A percentile compares a stretch with the other conserved stretches of the same genome.
Evolutionary conservation across 495 filamentous ascomycete species (phyloP).

Genomic region (Xeromyces bisporus): DNA sequence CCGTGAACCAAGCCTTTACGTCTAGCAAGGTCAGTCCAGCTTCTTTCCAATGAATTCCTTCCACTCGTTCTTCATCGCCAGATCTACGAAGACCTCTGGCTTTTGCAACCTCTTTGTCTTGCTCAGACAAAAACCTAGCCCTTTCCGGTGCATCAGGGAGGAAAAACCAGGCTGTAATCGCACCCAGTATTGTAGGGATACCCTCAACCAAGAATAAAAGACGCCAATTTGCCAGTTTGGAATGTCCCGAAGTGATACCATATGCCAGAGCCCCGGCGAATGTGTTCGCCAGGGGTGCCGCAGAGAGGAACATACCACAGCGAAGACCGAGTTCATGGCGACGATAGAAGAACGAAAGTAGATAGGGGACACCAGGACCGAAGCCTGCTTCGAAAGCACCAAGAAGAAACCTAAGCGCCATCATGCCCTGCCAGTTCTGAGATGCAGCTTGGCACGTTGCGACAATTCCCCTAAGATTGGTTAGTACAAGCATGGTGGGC

Average conservation of each 20-base stretch:
- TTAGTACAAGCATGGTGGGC: not conserved
- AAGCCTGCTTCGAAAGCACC: conserved; percentile 51
- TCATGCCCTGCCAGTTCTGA: conserved; percentile 44
- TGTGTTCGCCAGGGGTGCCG: conserved; percentile 64
- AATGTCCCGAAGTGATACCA: conserved; percentile 57
- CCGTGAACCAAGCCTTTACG: conserved; percentile 41
- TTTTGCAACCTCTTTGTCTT: conserved; percentile 53
- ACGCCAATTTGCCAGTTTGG: conserved; percentile 56
- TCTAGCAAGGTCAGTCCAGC: conserved; percentile 39
- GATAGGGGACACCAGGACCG: conserved; percentile 51
- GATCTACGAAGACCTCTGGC: conserved; percentile 45
- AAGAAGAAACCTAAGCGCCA: conserved; percentile 50
- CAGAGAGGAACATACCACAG: conserved; percentile 58
- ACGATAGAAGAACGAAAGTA: conserved; percentile 73
- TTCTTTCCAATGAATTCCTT: conserved; percentile 41
- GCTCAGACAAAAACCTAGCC: conserved; percentile 50
- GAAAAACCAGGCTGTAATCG: conserved; percentile 45
- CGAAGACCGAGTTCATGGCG: conserved; percentile 62
- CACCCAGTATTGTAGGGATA: conserved; percentile 50
- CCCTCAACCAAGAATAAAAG: conserved; percentile 76
- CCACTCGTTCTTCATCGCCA: conserved; percentile 36
- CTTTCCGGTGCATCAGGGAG: conserved; percentile 56
- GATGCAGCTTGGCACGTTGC: conserved; percentile 44
- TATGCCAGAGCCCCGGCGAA: conserved; percentile 76
- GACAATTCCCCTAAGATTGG: conserved; percentile 31